Conservation (phyloP, 2,329 filamentous ascomycete species). For the Apiospora rasikravindrae region DNA sequence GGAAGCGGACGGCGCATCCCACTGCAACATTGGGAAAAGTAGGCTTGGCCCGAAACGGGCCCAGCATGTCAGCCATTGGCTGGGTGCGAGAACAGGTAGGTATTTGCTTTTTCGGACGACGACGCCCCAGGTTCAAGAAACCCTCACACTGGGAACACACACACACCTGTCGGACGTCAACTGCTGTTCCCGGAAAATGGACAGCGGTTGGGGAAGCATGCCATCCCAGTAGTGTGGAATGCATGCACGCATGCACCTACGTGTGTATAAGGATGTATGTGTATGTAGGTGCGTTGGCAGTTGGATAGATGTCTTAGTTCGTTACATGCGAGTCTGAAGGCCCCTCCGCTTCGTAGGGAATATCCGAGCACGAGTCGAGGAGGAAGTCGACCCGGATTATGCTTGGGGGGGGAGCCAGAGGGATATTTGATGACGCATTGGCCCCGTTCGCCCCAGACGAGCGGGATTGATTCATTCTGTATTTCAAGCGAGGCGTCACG, state of each 20-base stretch:
- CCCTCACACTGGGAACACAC: not conserved
- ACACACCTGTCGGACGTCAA: not conserved
- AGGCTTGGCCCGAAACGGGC: constrained; percentile 11
- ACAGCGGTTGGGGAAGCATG: not conserved
- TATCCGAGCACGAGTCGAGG: not conserved
- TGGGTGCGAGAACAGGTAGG: not conserved
- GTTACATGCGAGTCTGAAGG: not conserved
- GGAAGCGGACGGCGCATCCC: constrained; percentile 12
- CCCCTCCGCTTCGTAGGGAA: not conserved
- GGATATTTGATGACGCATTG: constrained; percentile 4
- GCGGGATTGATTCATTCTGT: not conserved
- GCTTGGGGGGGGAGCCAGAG: not conserved
- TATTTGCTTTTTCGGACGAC: not conserved
- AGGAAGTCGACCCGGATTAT: not conserved
- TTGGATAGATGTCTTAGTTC: not conserved
- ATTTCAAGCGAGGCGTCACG: not conserved
- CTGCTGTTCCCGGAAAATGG: not conserved
- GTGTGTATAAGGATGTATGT: too few species aligned
- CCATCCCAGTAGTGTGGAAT: not conserved
- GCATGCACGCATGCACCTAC: not conserved
- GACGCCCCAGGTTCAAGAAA: not conserved
- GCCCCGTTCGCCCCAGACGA: not conserved
- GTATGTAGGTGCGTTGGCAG: too few species aligned
- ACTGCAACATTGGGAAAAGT: constrained; percentile 2
- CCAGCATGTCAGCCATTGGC: constrained; percentile 11